These are phyloP conservation scores for Glutinoglossum americanum DNA, from an alignment of 495 filamentous ascomycete genomes.

Conservation along the genomic window DNA sequence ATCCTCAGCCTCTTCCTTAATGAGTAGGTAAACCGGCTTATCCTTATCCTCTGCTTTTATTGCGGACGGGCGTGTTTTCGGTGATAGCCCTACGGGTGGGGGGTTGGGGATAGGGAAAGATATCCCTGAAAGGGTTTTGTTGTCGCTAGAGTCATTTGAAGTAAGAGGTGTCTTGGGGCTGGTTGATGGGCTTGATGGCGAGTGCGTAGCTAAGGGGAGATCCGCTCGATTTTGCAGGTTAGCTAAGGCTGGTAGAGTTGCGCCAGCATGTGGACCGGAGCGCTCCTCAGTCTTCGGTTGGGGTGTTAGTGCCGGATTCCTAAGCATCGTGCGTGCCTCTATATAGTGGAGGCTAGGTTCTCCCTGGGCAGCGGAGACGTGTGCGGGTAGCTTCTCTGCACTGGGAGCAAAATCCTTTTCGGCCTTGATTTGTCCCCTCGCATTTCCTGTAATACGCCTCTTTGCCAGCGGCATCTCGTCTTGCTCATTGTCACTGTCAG, in stretches of 20 bases:
- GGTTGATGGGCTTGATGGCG: no score
- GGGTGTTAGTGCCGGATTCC: background rate
- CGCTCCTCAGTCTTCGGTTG: background rate
- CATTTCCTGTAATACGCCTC: constrained; percentile 20
- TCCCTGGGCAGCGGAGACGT: background rate
- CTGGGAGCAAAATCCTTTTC: constrained; percentile 10
- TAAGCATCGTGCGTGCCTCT: background rate
- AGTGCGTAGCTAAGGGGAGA: no score
- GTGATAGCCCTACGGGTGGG: no score
- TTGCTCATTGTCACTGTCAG: background rate
- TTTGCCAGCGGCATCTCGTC: constrained; percentile 21
- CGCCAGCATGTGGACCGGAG: background rate
- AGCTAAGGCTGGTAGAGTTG: background rate
- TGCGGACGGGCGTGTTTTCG: no score
- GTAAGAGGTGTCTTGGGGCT: no score
- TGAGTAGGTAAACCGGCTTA: no score
- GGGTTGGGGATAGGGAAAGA: no score
- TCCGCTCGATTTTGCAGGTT: no score
- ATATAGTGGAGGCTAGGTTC: background rate
- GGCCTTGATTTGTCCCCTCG: constrained; percentile 9
- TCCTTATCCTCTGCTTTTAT: no score
- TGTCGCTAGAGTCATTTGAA: no score
- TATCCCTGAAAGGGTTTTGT: no score
- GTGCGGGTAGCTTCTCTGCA: constrained; percentile 7
- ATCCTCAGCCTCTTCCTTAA: no score